Evolutionary conservation across 1,284 basidiomycete genomes (phyloP), one percentile per base, ranked within the genome.

Genomic region (Takashimella koratensis): DNA sequence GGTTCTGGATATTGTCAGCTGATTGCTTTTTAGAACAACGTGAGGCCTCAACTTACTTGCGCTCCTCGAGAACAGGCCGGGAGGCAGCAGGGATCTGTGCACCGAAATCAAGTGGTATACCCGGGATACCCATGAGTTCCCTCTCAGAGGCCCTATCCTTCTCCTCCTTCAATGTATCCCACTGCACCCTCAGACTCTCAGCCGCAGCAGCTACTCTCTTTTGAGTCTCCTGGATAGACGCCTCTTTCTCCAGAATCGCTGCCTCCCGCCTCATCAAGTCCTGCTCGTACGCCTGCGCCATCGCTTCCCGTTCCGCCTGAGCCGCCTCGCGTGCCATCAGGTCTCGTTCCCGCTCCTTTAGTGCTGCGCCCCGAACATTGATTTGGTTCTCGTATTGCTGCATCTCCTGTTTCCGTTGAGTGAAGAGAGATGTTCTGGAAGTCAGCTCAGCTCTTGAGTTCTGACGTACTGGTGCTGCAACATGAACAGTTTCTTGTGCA

Each of bases 201-300:
- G 83, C 82, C 25, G 90, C 80, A 65, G 86, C 83, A 44, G 82
- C 82, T 62, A 90, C 84, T 12, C 87, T 78, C 49, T 77, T 78
- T 50, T 84, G 78, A 44, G 89, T 85, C 13, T 86, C 84, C 24
- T 80, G 78, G 63, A 85, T 80, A 39, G 88, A 85, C 61, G 88
- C 86, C 50, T 85, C 86, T 62, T 88, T 86, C 10, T 84, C 79
- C 61, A 80, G 78, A 45, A 82, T 70, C 65, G 86, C 85, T 22
- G 83, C 81, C 26, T 75, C 73, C 6, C 83, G 82, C 8, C 51
- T 49, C 10, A 48, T 45, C 25, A 90, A 83, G 64, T 88, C 85
- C 45, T 84, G 82, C 62, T 90, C 87, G 6, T 86, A 79, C 46
- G 78, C 78, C 4, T 79, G 74, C 16, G 90, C 78, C 0, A 83